Evolutionary conservation across 148 eudicot species (phyloP).

Genomic region (Spergularia marina): DNA sequence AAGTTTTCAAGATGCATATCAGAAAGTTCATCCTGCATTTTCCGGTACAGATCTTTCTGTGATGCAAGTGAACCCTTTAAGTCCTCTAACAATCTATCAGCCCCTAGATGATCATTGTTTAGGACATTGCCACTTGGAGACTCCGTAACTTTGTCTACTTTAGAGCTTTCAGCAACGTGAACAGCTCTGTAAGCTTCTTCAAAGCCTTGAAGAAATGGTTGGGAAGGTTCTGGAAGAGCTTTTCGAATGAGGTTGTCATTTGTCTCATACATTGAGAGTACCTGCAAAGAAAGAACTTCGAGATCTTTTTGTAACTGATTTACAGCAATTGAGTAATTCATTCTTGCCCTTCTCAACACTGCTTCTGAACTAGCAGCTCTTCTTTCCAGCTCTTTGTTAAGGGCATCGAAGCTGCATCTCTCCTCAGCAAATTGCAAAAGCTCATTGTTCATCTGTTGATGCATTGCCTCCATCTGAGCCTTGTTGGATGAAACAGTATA

Average conservation of each 20-base stretch:
- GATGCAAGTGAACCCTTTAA: constrained; percentile 56
- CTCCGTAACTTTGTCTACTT: constrained; percentile 24
- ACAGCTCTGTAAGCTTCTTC: constrained; percentile 26
- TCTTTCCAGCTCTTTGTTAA: constrained; percentile 80
- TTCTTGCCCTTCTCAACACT: constrained; percentile 71
- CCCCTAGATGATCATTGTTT: constrained; percentile 39
- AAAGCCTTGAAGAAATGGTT: constrained; percentile 33
- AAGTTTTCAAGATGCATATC: constrained; percentile 60
- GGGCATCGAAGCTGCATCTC: constrained; percentile 50
- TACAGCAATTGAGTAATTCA: constrained; percentile 90
- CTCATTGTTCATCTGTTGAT: constrained; percentile 64
- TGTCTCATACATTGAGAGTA: constrained; percentile 84
- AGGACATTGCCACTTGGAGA: constrained; percentile 33
- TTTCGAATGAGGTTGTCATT: constrained; percentile 74
- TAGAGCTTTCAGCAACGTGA: constrained; percentile 23
- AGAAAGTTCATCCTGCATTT: constrained; percentile 67
- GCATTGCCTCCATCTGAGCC: constrained; percentile 78
- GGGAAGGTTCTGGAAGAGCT: constrained; percentile 60
- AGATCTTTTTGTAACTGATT: constrained; percentile 92
- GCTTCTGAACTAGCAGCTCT: constrained; percentile 77
- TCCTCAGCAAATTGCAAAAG: constrained; percentile 59
- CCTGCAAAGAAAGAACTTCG: constrained; percentile 83
- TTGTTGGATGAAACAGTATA: constrained; percentile 58
- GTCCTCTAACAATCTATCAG: constrained; percentile 61
- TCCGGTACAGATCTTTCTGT: constrained; percentile 71